Conservation (phyloP, 2,329 filamentous ascomycete species). For the Lachnellula hyalina region DNA sequence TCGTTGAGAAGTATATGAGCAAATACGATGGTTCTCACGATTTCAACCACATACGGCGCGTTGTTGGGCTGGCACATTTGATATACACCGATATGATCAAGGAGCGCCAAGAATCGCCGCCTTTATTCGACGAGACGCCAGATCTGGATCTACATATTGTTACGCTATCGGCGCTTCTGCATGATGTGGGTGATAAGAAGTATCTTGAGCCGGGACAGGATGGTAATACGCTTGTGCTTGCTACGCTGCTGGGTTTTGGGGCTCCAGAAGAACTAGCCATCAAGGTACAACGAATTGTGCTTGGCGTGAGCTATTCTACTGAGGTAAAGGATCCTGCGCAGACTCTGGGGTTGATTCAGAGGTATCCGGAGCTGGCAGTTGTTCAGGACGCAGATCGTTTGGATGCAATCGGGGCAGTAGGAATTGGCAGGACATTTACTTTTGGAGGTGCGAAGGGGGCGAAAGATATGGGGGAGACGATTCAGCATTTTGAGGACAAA, state of each 20-base stretch:
- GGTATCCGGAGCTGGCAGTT: conserved; percentile 71
- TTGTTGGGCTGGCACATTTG: conserved; percentile 61
- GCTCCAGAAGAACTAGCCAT: conserved; percentile 55
- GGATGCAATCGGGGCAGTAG: conserved; percentile 88
- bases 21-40: conserved; percentile 83
- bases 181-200: conserved; percentile 74
- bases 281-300: conserved; percentile 68
- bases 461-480: conserved; percentile 56
- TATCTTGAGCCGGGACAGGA: conserved; percentile 47
- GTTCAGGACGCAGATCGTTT: conserved; percentile 92
- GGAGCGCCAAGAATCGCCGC: conserved; percentile 10
- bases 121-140: conserved; percentile 25
- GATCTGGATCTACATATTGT: conserved; percentile 51
- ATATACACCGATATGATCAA: conserved; percentile 27
- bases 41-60: conserved; percentile 77
- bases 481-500: conserved; percentile 77
- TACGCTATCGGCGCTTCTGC: conserved; percentile 68
- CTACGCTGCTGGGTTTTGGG: conserved; percentile 54
- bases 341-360: conserved; percentile 52
- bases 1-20: conserved; percentile 67
- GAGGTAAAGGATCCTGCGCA: conserved; percentile 62
- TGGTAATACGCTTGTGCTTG: conserved; percentile 49
- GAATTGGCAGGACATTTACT: conserved; percentile 73
- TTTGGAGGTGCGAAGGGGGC: conserved; percentile 63
- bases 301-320: conserved; percentile 73